Base-by-base conservation (phyloP, 2,329 filamentous ascomycete genomes). In the Exserohilum turcica region DNA sequence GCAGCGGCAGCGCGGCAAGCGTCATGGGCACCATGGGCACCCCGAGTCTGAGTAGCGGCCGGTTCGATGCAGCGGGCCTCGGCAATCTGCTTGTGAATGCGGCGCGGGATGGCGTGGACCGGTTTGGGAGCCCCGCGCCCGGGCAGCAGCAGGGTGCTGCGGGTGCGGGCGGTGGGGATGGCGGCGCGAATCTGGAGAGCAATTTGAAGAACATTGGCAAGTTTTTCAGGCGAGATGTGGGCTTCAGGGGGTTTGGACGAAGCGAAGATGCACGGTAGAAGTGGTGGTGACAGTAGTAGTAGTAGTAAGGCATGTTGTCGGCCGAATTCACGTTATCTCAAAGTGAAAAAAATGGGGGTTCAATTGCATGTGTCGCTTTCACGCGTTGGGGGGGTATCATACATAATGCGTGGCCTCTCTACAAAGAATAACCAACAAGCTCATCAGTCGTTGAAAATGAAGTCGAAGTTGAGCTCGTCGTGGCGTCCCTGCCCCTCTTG, bases 191-290 rank as follows among this genome's bases (percentile, higher is more conserved):
- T 46, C 84, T 97, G 60, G 96, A 97, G 71, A 92, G 96, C 76
- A 97, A 97, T 75, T 73, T 97, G 75, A 92, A 91, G 78, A 96
- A 91, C 73, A 90, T 99, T 76, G 93, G 93, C 19, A 97, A 96
- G 76, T 97, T 97, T 77, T 97, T 97, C 79, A 86, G 89, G 58
- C 81, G 93, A 59, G 93, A 97, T 78, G 87, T 93, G 59, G 89
- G 64, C 0, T 74, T 75, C 40, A 67, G 70, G 42, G 68, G 72
- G 6, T 75, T 75, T 63, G 72, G 72, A 8, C 59, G 71, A 45
- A 70, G 58, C 44, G 69, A 71, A 13, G 70, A 70, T 50, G 68
- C 52, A 38, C 65, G 54, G 49, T 72, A 68, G 52, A 33, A 15
- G 18, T 18, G n/a, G 29, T 16, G 9, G 24, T 29, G 27, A n/a